phyloP scores from a whole-genome alignment of 192 early-diverging fungal species.

The Umbelopsis isabellina region DNA sequence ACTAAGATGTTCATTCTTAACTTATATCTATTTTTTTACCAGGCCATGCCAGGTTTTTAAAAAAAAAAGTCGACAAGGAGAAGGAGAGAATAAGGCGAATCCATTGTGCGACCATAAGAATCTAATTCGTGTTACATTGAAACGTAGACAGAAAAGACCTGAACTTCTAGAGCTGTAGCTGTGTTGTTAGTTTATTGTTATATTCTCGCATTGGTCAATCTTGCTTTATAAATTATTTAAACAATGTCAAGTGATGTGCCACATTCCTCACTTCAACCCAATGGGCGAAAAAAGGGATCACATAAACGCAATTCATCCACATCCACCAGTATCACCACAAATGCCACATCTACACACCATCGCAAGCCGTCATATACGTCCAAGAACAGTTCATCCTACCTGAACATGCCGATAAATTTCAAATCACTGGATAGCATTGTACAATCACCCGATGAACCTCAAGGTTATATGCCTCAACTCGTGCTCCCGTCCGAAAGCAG shows the following conservation, averaged over 20 bases:
- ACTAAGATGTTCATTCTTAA: neutral
- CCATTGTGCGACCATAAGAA: conserved; percentile 7
- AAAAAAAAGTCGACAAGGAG: no score
- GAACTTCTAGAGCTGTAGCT: neutral
- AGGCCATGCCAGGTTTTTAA: conserved; percentile 15
- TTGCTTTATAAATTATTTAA: neutral
- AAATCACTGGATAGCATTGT: conserved; percentile 8
- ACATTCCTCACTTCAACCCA: neutral
- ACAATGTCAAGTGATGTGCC: conserved; percentile 13
- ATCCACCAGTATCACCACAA: conserved; percentile 7
- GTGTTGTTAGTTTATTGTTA: conserved; percentile 4
- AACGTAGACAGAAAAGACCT: conserved; percentile 5
- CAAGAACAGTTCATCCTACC: conserved; percentile 6
- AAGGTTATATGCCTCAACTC: neutral
- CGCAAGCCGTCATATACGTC: conserved; percentile 9
- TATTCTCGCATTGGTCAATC: neutral
- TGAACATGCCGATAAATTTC: conserved; percentile 1
- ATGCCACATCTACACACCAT: conserved; percentile 15
- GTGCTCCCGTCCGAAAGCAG: neutral
- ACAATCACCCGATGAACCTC: neutral
- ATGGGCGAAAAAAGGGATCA: neutral
- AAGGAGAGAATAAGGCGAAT: neutral
- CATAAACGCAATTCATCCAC: conserved; percentile 15
- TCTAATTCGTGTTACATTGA: conserved; percentile 19
- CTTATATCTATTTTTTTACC: neutral